phyloP scores from a whole-genome alignment of 441 rosid genomes.

The Euphorbia celastroides region DNA sequence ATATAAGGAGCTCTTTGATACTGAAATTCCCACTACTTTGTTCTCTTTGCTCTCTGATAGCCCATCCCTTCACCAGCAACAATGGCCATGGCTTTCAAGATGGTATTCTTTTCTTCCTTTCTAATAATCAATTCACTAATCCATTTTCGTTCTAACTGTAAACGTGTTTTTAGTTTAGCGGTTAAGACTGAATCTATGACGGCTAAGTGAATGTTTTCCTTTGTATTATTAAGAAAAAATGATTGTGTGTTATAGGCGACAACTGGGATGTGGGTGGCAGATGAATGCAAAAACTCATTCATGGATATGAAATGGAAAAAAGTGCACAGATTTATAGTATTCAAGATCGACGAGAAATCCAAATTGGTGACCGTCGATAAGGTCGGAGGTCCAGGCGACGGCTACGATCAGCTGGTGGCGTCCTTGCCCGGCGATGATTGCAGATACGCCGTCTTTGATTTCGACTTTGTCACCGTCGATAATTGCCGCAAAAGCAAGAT shows the following conservation, averaged over 20 bases:
- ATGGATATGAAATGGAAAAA: slow-evolving; percentile 93
- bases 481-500: slow-evolving; percentile 91
- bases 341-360: slow-evolving; percentile 84
- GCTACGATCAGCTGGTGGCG: slow-evolving; percentile 63
- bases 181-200: too few species aligned
- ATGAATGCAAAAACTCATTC: slow-evolving; percentile 82
- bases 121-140: background rate
- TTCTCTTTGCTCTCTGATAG: background rate
- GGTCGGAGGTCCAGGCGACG: slow-evolving; percentile 70
- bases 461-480: slow-evolving; percentile 82
- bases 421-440: slow-evolving; percentile 78
- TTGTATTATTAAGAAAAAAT: too few species aligned
- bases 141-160: background rate
- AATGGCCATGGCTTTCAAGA: slow-evolving; percentile 98
- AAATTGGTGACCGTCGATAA: slow-evolving; percentile 67
- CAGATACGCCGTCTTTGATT: slow-evolving; percentile 84
- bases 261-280: slow-evolving; percentile 79
- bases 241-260: slow-evolving; percentile 55
- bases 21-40: slow-evolving; percentile 4
- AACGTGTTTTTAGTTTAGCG: too few species aligned
- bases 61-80: slow-evolving; percentile 21
- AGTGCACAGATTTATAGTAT: slow-evolving; percentile 72
- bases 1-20: slow-evolving; percentile 21
- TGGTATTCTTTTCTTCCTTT: slow-evolving; percentile 34
- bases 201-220: too few species aligned